Base-by-base conservation (phyloP, 2,329 filamentous ascomycete genomes). In the Exophiala viscosa region DNA sequence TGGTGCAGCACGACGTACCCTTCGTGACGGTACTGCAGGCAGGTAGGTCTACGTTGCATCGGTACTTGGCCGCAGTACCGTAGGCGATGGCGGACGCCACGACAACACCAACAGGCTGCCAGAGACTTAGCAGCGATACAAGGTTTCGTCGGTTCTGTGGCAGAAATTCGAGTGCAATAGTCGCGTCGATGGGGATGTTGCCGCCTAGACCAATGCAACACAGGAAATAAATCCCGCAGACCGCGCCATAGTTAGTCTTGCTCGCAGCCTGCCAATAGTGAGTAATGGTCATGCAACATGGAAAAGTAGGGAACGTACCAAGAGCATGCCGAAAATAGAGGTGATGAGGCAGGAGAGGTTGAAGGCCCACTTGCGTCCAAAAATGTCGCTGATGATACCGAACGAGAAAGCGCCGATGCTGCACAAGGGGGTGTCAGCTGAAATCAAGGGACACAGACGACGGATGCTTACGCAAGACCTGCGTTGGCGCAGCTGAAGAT, bases 71-170 rank as follows among this genome's bases (percentile, higher is more conserved):
- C 50, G 93, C 85, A 60, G 85, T 41, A 77, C 86, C 88, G 87
- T 92, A 62, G 14, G 54, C 56, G 60, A 65, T 60, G 5, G 87
- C 70, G 2, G 84, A 86, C 1, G 86, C 83, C 50, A 86, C 78
- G 6, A 95, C 76, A 65, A 93, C 88, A 5, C 89, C 90, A 14
- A 95, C 72, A 0, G 89, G 87, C 88, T 90, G 95, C 86, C 88
- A 93, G 6, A 90, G 81, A 5, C 86, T 90, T n/a, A 95, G 76
- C 44, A 92, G 76, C 0, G 88, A 92, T 28, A 93, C 73, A 11
- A 92, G 65, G 48, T 74, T 79, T 59, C 79, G 77, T 60, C 79
- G 76, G 11, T 73, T 73, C 2, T 71, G 74, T 0, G 77, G 77
- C 9, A 80, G 57, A 48, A 78, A 79, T 52, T 80, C 77, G 3